phyloP scores from a whole-genome alignment of 2,329 filamentous ascomycete species.

The Epichloe baconii region DNA sequence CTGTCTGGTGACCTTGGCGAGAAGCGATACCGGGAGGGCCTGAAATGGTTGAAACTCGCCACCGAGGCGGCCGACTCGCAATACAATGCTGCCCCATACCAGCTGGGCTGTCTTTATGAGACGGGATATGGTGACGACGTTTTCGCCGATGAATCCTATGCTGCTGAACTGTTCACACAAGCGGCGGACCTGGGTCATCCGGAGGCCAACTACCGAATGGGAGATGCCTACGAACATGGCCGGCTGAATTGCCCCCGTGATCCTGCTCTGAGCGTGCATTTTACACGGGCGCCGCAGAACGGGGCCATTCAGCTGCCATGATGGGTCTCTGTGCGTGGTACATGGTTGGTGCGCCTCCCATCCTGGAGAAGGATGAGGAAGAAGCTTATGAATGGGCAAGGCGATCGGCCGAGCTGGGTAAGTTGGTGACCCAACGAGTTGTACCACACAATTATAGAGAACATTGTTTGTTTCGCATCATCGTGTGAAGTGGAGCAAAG shows the following conservation, averaged over 20 bases:
- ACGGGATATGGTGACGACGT: constrained; percentile 89
- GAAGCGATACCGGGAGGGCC: constrained; percentile 75
- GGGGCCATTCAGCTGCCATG: constrained; percentile 77
- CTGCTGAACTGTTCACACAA: constrained; percentile 86
- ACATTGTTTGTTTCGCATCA: background rate
- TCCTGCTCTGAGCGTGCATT: constrained; percentile 87
- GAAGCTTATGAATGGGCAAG: constrained; percentile 96
- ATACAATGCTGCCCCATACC: constrained; percentile 87
- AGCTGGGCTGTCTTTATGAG: constrained; percentile 79
- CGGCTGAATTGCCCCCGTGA: constrained; percentile 77
- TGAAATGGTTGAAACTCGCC: constrained; percentile 94
- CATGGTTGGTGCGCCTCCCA: constrained; percentile 82
- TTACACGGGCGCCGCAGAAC: constrained; percentile 83
- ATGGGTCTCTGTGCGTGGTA: constrained; percentile 99
- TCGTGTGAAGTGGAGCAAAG: background rate
- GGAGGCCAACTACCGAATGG: constrained; percentile 76
- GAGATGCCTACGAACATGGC: constrained; percentile 95
- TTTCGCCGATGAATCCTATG: constrained; percentile 81
- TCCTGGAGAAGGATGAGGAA: constrained; percentile 87
- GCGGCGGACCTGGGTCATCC: constrained; percentile 83
- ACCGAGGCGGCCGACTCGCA: constrained; percentile 79
- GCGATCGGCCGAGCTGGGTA: constrained; percentile 75
- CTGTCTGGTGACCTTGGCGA: constrained; percentile 78
- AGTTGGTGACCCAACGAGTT: constrained; percentile 16
- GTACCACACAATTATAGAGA: no score